Evolutionary conservation across 805 yeast genomes (phyloP).

Genomic region (Lipomyces lipofer): DNA sequence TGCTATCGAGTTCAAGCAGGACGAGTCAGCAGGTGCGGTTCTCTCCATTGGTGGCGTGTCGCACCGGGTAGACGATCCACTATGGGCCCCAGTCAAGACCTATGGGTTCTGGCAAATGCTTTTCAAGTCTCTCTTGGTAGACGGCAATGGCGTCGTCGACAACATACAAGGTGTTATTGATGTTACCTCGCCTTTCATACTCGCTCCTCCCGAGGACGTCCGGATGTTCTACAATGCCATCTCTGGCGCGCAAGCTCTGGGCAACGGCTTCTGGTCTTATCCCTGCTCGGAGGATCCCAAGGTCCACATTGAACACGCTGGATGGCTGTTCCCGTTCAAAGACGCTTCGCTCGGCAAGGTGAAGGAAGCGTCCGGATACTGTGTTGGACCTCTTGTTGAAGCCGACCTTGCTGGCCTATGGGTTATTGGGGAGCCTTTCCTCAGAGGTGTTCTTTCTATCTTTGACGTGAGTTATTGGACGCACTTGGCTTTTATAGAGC

Average conservation of each 20-base stretch:
- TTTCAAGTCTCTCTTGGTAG: constrained; percentile 24
- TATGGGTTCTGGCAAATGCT: constrained; percentile 30
- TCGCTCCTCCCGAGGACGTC: constrained; percentile 31
- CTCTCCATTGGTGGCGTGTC: constrained; percentile 25
- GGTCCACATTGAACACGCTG: constrained; percentile 29
- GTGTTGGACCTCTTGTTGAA: constrained; percentile 29
- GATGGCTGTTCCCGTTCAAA: constrained; percentile 30
- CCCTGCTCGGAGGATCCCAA: constrained; percentile 30
- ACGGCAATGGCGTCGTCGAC: constrained; percentile 27
- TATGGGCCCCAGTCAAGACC: constrained; percentile 29
- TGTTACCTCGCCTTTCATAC: constrained; percentile 21
- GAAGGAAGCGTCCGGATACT: constrained; percentile 30
- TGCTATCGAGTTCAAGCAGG: constrained; percentile 21
- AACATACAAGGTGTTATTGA: constrained; percentile 30
- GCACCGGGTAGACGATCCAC: constrained; percentile 26
- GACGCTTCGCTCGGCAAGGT: constrained; percentile 26
- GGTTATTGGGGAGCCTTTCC: constrained; percentile 30
- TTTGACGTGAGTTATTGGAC: constrained; percentile 16
- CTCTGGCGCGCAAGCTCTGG: constrained; percentile 30
- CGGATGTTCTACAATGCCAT: constrained; percentile 26
- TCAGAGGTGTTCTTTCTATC: constrained; percentile 22
- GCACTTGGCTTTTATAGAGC: not conserved
- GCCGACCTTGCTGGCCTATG: constrained; percentile 30
- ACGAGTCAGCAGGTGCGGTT: constrained; percentile 9
- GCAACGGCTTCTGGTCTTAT: constrained; percentile 29